Evolutionary conservation across 1,139 yeast species (phyloP), one percentile per base, ranked within the genome.

Genomic region (Nakaseomyces kungkrabaensis): DNA sequence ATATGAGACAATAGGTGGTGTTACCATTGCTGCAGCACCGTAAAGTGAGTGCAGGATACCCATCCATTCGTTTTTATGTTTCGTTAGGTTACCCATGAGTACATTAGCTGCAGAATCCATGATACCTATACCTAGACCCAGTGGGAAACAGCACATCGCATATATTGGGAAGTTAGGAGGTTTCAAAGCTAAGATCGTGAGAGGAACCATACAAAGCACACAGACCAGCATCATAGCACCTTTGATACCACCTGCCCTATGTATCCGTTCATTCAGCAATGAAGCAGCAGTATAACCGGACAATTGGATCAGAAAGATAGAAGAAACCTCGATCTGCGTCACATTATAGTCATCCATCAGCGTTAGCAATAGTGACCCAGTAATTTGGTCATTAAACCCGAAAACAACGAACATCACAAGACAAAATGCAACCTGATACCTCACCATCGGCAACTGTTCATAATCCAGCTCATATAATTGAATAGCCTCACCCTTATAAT

Each of bases 21-120:
- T 74, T 0, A 80, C 68, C 71, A 82, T 76, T 47, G 86, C 79
- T 0, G 89, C 88, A 5, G 81, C 63, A 0, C 90, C 90, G 60
- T 81, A 83, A 54, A 76, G 73, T 0, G 87, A 85, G 67, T 83
- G 92, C 56, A 82, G 62, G 0, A 79, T 63, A 1, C 90, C 90
- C 67, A 83, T 68, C 27, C 81, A 62, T 59, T 81, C 85, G 62
- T 63, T 65, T 43, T 82, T 82, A 40, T 81, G 75, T 54, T 78
- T 78, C 5, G 64, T 71, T 48, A 83, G 67, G 34, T 70, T 70
- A 0, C 87, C 85, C 60, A 81, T 70, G 72, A 81, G 76, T 7
- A 79, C 73, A 58, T 80, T 81, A 51, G 79, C 68, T 2, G 79
- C 69, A 24, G 87, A 78, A 65, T 82, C 90, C 43, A 81, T 55